Conservation (phyloP, 768 basidiomycete species). For the Amanita thiersii region DNA sequence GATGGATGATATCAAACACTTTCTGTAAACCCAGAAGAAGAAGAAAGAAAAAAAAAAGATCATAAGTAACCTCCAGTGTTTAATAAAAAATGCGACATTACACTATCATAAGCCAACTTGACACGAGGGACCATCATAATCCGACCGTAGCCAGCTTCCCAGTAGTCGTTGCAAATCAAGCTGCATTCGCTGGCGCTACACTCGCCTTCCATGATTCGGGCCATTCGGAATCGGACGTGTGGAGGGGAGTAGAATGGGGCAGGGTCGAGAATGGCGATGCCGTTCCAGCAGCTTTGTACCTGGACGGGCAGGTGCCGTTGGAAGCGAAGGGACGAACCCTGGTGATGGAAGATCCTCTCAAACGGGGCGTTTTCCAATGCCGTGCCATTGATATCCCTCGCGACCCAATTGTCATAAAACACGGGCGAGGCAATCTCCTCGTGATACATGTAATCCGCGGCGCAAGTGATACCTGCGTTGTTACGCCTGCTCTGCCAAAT, state of each 20-base stretch:
- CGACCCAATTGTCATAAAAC: conserved; percentile 99
- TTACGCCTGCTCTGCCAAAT: conserved; percentile 91
- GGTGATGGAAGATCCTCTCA: conserved; percentile 87
- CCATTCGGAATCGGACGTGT: conserved; percentile 95
- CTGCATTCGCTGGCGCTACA: conserved; percentile 95
- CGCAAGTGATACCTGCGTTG: conserved; percentile 98
- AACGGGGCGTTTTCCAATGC: conserved; percentile 98
- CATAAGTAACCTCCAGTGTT: no score
- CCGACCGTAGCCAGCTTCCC: conserved; percentile 91
- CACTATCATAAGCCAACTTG: conserved; percentile 91
- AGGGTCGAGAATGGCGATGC: conserved; percentile 91
- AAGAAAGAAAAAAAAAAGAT: conserved; percentile 7
- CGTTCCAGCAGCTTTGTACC: conserved; percentile 99
- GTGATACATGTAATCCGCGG: conserved; percentile 99
- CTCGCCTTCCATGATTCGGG: conserved; percentile 76
- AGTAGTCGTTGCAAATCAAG: conserved; percentile 98
- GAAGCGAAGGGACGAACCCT: conserved; percentile 70
- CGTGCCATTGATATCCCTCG: conserved; percentile 96
- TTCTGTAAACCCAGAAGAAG: conserved; percentile 37
- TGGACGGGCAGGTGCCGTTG: conserved; percentile 90
- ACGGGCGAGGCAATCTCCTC: conserved; percentile 89
- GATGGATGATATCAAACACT: conserved; percentile 95
- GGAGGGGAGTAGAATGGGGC: conserved; percentile 91
- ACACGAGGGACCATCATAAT: conserved; percentile 98
- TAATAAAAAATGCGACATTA: conserved; percentile 35